Percentiles rank a stretch among this genome's conserved stretches.
These are phyloP conservation scores for Suaeda aralocaspica DNA, from an alignment of 148 eudicot genomes.

Conservation along the genomic window DNA sequence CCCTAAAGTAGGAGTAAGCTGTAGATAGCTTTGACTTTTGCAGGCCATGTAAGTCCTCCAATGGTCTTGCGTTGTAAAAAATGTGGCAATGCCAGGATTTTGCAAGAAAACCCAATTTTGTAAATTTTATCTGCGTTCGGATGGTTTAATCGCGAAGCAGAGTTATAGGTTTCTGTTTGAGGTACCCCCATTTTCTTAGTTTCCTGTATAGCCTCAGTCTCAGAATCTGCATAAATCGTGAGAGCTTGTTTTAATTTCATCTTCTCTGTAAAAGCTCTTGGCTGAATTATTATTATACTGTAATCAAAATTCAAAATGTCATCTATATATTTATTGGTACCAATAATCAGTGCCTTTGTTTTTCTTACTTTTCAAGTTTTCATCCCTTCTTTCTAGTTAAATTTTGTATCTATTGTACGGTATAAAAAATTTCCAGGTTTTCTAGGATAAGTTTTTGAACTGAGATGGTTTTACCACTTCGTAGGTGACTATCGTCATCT, in stretches of 20 bases:
- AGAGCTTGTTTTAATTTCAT: slow-evolving; percentile 17
- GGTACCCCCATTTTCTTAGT: neutral
- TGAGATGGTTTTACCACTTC: too few species aligned
- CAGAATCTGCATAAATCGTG: neutral
- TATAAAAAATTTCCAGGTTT: too few species aligned
- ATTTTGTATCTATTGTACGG: too few species aligned
- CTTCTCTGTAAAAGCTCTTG: slow-evolving; percentile 12
- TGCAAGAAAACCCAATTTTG: slow-evolving; percentile 3
- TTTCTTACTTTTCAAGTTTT: too few species aligned
- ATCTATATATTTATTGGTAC: too few species aligned
- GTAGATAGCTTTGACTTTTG: slow-evolving; percentile 26
- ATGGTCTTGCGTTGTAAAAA: neutral
- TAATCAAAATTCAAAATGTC: too few species aligned
- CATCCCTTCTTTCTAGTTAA: too few species aligned
- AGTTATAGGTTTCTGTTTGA: slow-evolving; percentile 11
- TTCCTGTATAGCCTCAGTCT: slow-evolving; percentile 23
- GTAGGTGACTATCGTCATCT: too few species aligned
- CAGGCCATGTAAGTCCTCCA: neutral
- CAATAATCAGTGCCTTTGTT: too few species aligned
- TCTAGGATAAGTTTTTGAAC: too few species aligned
- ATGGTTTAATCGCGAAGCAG: slow-evolving; percentile 2
- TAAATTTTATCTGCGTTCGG: neutral
- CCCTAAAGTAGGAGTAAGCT: slow-evolving; percentile 37
- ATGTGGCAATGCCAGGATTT: neutral
- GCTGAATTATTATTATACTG: too few species aligned